Base-by-base conservation (phyloP, 805 yeast species). In the Wickerhamomyces ciferrii region DNA sequence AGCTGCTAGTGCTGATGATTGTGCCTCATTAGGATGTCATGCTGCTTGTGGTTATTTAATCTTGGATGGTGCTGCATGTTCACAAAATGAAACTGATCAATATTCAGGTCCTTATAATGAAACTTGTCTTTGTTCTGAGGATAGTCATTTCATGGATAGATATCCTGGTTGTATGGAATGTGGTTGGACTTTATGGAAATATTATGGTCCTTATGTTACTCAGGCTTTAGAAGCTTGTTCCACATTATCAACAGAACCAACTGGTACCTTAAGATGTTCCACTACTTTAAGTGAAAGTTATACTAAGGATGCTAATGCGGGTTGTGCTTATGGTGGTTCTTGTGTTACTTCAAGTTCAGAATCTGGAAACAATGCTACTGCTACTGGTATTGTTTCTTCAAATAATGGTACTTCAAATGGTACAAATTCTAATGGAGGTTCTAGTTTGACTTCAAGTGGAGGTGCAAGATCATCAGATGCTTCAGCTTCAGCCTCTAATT, bases 141-240 rank as follows among this genome's bases (percentile, higher is more conserved):
- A 42, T 32, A 43, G 66, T 27, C 23, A 48, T 6, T 68, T 68
- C 59, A 17, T 56, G 42, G 34, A 45, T 10, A 53, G 58, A 40
- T 65, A 67, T 49, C 51, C 53, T n/a, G 49, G 51, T 7, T 69
- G 73, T 58, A 58, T 69, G 52, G 67, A 56, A 42, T 69, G 72
- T 63, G 72, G 71, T 40, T 67, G 72, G 69, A 65, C 69, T 44
- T 50, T 68, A 49, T 68, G 71, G 71, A 47, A 48, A 42, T 64
- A 67, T 53, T 68, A 68, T 53, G 66, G 69, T 36, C 43, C 48
- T 1, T 67, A 53, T 53, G 59, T 67, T 44, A 48, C 60, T 21
- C 35, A 50, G 13, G 63, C 71, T 19, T 53, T 68, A 36, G 61
- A 53, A n/a, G 66, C 58, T 17, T 68, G 72, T 55, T 21, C 43